Evolutionary conservation across 352 stramenopile genomes (phyloP), one percentile per base, ranked within the genome.

Genomic region (Phytopythium delawarense): DNA sequence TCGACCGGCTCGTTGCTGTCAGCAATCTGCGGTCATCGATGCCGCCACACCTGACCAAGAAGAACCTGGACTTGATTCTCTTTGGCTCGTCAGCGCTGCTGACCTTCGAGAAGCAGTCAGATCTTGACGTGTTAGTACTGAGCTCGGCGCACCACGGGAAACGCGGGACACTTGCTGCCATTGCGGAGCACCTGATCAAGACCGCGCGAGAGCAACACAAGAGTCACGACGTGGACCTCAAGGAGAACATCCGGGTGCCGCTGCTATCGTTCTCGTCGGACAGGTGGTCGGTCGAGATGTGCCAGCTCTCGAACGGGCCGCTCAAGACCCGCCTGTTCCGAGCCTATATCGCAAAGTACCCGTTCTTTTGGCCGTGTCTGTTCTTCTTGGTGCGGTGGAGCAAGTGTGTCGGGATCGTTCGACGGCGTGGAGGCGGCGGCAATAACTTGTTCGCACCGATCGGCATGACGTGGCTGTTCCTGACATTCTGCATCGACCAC

Each of bases 341-440:
- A 23, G 76, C 70, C 5, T 93, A 93, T 60, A 88, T 89, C 73
- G 59, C 62, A 18, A 74, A 48, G 35, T 87, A 93, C 45, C 56
- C 69, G 20, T 93, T 92, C 64, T 91, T 90, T 51, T 93, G 84
- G 82, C 80, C 82, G 1, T 76, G 74, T n/a, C 48, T 89, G 30
- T 88, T 78, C 61, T 87, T 92, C 49, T 59, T 93, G n/a, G 61
- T 93, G 46, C 73, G 80, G 11, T 93, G 84, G 84, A 81, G 79
- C 20, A 91, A 90, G 58, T 88, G 77, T 9, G 71, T 81, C 1
- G 82, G 79, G 2, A 32, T 93, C 37, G 83, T 93, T 67, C 73
- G 78, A 18, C 81, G 84, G 18, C 75, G 77, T 0, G 80, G 71
- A 8, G 68, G 77, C 32, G 72, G 71, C 39, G 82, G 84, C 2